phyloP scores from a whole-genome alignment of 192 early-diverging fungal species.

The Chytriomyces confervae region DNA sequence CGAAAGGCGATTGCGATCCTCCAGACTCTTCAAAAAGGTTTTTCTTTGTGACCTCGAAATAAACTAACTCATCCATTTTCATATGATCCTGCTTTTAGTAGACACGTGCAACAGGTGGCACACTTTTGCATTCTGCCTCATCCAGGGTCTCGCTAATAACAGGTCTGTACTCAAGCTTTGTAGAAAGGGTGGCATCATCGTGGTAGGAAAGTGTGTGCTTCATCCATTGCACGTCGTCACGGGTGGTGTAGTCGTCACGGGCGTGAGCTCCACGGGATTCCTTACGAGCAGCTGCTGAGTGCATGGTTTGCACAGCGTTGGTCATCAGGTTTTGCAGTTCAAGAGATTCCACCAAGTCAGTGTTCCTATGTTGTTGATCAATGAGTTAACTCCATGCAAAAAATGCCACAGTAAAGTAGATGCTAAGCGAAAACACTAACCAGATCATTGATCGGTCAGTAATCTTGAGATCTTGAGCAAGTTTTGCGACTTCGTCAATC shows the following conservation, averaged over 20 bases:
- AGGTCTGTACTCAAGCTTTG: constrained; percentile 83
- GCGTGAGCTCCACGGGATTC: constrained; percentile 98
- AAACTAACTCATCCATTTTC: too few relatives aligned
- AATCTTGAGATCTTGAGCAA: constrained; percentile 82
- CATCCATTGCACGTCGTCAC: constrained; percentile 96
- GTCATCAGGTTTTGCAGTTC: constrained; percentile 98
- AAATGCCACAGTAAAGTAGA: not conserved
- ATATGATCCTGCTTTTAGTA: constrained; percentile 61
- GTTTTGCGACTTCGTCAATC: constrained; percentile 83
- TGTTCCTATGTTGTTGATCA: constrained; percentile 63
- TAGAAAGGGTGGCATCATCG: constrained; percentile 76
- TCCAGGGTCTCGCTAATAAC: constrained; percentile 86
- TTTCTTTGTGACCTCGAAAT: too few relatives aligned
- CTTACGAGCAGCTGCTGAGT: constrained; percentile 87
- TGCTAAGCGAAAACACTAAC: constrained; percentile 41
- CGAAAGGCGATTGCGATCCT: too few relatives aligned
- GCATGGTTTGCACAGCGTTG: constrained; percentile 88
- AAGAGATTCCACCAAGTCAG: constrained; percentile 93
- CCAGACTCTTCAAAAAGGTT: too few relatives aligned
- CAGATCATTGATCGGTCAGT: constrained; percentile 95
- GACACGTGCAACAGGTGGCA: constrained; percentile 86
- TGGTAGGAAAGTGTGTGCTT: constrained; percentile 98
- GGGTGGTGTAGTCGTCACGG: constrained; percentile 88
- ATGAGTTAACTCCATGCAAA: too few relatives aligned
- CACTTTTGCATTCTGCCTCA: constrained; percentile 89